Base-by-base conservation (phyloP, 208 protist species). In the Endotrypanum monterogeii region DNA sequence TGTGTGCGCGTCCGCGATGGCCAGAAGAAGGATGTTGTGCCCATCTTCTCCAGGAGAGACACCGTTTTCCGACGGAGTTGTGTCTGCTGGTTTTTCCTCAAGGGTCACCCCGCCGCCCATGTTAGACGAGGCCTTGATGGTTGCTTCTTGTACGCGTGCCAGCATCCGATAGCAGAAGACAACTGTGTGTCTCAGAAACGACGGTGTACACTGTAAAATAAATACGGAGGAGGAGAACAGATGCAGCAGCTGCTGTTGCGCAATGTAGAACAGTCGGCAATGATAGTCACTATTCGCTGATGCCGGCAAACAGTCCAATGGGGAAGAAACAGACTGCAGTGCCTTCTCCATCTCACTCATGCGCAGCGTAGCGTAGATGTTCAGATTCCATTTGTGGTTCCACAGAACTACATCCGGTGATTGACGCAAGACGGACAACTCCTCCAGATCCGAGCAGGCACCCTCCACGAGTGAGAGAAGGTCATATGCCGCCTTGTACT, bases 341-440 rank as follows among this genome's bases (percentile, higher is more conserved):
- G 69, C 63, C 69, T 83, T 83, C 54, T 84, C 76, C 70, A 92
- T 54, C 78, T 93, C 89, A 32, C 80, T 89, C 32, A 75, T 61
- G 32, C 90, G 84, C 71, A 96, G 79, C 11, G 88, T 85, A 1
- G 80, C 80, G 69, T 97, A 97, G 28, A 95, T 88, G 68, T 97
- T 90, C n/a, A 85, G 83, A 69, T 97, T 97, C 91, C 93, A 97
- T 76, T 92, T 93, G 74, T 91, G 87, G 48, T 84, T 88, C 91
- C 93, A 97, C 66, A 92, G 39, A 30, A 80, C 76, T 12, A 95
- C 83, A 72, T 94, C 90, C 2, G 88, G 80, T 20, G 88, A 94
- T 39, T 81, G 73, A 55, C 86, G 79, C 62, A 97, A 72, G 35
- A 58, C 69, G 28, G 58, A 63, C 9, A 94, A 73, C 79, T 97